Conservation (phyloP, 148 eudicot genomes). For the Cornus suecica region DNA sequence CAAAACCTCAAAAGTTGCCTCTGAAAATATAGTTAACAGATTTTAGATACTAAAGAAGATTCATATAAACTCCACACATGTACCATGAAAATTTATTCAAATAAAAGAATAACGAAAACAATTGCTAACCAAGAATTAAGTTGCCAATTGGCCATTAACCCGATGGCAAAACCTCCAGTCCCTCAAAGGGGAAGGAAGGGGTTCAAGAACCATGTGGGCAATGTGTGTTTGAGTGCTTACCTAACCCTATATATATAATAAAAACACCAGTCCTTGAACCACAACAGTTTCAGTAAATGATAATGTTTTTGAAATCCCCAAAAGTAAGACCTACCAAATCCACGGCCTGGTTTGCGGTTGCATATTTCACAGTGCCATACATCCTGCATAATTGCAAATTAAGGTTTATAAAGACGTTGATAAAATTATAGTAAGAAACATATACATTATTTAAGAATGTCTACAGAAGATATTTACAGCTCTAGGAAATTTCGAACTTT, state of each 20-base stretch:
- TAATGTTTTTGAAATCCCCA: not conserved
- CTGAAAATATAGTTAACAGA: conserved; percentile 33
- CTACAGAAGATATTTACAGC: not conserved
- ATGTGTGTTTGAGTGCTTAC: too few species aligned
- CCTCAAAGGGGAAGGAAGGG: conserved; percentile 16
- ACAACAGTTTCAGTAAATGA: conserved; percentile 20
- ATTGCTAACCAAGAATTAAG: conserved; percentile 29
- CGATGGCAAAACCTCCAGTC: not conserved
- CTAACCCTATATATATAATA: too few species aligned
- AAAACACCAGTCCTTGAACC: conserved; percentile 27
- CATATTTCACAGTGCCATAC: conserved; percentile 76
- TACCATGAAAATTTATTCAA: not conserved
- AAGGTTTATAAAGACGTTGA: not conserved
- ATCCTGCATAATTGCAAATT: conserved; percentile 31
- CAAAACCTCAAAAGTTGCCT: conserved; percentile 94
- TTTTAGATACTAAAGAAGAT: not conserved
- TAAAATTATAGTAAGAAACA: not conserved
- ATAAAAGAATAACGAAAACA: not conserved
- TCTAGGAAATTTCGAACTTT: not conserved
- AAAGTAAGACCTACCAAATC: conserved; percentile 53
- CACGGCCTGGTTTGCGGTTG: conserved; percentile 72
- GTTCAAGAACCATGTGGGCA: too few species aligned
- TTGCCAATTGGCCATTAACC: conserved; percentile 25
- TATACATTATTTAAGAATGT: not conserved
- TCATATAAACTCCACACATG: not conserved